Conservation (phyloP, 2,329 filamentous ascomycete genomes). For the Apiospora rasikravindrae region DNA sequence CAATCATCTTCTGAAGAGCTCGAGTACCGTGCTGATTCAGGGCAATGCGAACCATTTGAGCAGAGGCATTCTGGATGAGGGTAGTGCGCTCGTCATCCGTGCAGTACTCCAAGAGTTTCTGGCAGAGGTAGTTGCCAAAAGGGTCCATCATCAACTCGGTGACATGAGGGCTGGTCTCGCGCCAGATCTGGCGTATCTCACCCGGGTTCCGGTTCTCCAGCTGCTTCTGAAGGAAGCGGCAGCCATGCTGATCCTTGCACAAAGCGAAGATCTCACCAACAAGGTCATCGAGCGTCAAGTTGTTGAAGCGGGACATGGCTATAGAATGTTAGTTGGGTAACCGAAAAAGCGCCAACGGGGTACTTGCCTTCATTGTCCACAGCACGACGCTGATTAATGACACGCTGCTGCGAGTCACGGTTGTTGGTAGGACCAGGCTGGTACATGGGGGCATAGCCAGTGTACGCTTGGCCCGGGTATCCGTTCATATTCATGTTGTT, state of each 20-base stretch:
- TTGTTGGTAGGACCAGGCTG: constrained; percentile 53
- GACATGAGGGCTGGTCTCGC: constrained; percentile 91
- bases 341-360: background rate
- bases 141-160: constrained; percentile 98
- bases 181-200: constrained; percentile 90
- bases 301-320: constrained; percentile 82
- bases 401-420: constrained; percentile 76
- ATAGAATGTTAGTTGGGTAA: constrained; percentile 36
- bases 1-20: constrained; percentile 99
- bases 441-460: constrained; percentile 60
- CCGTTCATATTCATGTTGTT: constrained; percentile 65
- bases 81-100: constrained; percentile 93
- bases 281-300: constrained; percentile 80
- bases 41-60: constrained; percentile 89
- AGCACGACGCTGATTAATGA: constrained; percentile 76
- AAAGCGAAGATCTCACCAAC: constrained; percentile 84
- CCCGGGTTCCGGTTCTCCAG: constrained; percentile 86
- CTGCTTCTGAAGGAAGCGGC: constrained; percentile 95
- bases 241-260: constrained; percentile 98
- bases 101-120: constrained; percentile 95
- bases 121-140: constrained; percentile 98
- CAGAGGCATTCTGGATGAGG: constrained; percentile 87
- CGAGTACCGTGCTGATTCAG: constrained; percentile 97
- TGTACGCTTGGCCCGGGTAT: constrained; percentile 64
- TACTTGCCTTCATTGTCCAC: constrained; percentile 72